phyloP scores from a whole-genome alignment of 148 eudicot species.

The Euryodendron excelsum region DNA sequence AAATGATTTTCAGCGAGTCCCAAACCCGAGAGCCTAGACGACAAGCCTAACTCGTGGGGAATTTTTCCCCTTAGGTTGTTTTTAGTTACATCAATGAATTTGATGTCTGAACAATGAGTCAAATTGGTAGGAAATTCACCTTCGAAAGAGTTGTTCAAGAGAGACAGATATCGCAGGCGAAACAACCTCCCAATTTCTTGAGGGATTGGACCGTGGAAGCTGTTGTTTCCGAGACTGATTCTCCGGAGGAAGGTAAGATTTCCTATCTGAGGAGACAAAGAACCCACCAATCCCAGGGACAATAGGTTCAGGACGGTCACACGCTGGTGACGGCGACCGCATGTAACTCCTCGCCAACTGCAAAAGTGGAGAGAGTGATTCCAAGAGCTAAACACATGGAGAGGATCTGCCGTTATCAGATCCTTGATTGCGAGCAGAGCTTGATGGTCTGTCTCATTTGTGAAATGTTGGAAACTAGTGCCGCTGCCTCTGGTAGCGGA shows the following conservation, averaged over 20 bases:
- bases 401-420: too few relatives aligned
- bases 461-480: too few relatives aligned
- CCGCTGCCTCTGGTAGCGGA: too few relatives aligned
- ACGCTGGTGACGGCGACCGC: too few relatives aligned
- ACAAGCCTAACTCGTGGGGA: not conserved
- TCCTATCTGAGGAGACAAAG: too few relatives aligned
- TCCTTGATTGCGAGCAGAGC: too few relatives aligned
- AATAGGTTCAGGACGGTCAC: too few relatives aligned
- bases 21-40: not conserved
- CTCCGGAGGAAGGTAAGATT: conserved; percentile 7
- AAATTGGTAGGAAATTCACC: conserved; percentile 11
- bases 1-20: not conserved
- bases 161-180: not conserved
- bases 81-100: not conserved
- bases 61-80: conserved; percentile 9
- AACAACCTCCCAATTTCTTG: conserved; percentile 2
- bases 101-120: not conserved
- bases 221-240: not conserved
- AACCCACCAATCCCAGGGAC: too few relatives aligned
- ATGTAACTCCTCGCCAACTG: too few relatives aligned
- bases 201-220: conserved; percentile 8
- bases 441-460: too few relatives aligned
- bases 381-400: too few relatives aligned
- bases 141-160: conserved; percentile 3
- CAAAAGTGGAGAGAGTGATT: too few relatives aligned